Evolutionary conservation across 1,284 basidiomycete genomes (phyloP), one percentile per base, ranked within the genome.

Genomic region (Leccinum cinnamomeum): DNA sequence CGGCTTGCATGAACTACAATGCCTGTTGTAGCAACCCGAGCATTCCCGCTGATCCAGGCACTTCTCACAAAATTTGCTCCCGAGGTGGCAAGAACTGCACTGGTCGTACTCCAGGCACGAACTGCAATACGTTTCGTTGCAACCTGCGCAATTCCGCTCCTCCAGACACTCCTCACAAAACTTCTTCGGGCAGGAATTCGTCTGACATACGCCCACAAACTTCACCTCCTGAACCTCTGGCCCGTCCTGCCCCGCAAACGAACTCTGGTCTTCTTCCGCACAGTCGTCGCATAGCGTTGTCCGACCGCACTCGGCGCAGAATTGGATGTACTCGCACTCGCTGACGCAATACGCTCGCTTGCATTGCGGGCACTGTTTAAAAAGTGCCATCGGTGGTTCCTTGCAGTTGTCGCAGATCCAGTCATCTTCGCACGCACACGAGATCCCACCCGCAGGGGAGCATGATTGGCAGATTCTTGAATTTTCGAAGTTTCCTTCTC

Each of bases 351-450:
- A 41, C 16, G 39, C 16, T 10, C 39, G 16, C 39, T 41, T 41
- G 39, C 39, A 41, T n/a, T 5, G 39, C 8, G 39, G 16, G 39
- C 39, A 41, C 39, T 41, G 39, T n/a, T 41, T 41, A n/a, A 41
- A 5, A 44, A 44, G n/a, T 41, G 41, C 41, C 41, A 50, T 53
- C 3, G 62, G 23, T 18, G 61, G 58, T 1, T 57, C n/a, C 48
- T 57, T 59, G 64, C 70, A 73, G 59, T 71, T 62, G 48, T 70
- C 70, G 46, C 69, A 70, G 5, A 67, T 53, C 69, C 71, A 70
- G 56, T 58, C 58, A 35, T 60, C 58, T 48, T 69, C 58, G 64
- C 71, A 70, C 3, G 56, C 53, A 25, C 69, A 70, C 71, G 63
- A 60, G 48, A 71, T 11, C n/a, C 41, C 41, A 41, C 39, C 39